Evolutionary conservation across 2,329 filamentous ascomycete genomes (phyloP), one percentile per base, ranked within the genome.

Genomic region (Alternaria longipes): DNA sequence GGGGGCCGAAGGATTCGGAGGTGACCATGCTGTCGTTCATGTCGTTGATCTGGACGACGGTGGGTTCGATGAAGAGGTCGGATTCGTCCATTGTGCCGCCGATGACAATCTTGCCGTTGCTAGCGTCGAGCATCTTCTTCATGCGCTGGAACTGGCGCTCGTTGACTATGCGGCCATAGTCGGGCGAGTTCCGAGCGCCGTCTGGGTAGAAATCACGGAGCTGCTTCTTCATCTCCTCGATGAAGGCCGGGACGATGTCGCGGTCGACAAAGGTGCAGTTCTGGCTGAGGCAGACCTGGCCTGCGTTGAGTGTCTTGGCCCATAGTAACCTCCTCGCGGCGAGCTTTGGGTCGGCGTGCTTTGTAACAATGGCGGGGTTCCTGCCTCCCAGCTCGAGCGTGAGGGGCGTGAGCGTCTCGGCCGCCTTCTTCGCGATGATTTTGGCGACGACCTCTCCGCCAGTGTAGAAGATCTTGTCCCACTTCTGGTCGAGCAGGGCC

Each of bases 381-480:
- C 87, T 85, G 62, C 95, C 95, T 60, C 95, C 95, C 47, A 99
- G 87, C 83, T 99, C 95, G 49, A 98, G 88, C 9, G 90, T 87
- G 22, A 97, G 89, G 0, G 95, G 95, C 0, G 95, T 98, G 63
- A 85, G 76, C 0, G 83, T 84, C 73, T 84, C 83, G 2, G 83
- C 83, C 1, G 82, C 83, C 73, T 84, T 84, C 78, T 84, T 84
- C 14, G 83, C 81, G 59, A 85, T 83, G 68, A 85, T 85, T 22
- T 74, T 83, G 49, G 92, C 95, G 18, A 97, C 93, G 28, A 77
- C 82, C 54, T 86, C 85, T 72, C 89, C 90, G 56, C 95, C 95
- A 1, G 95, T 99, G 83, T 97, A 99, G 84, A 95, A 94, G 74
- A 99, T 96, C 86, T 97, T 98, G 82, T 96, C 94, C 90, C 94